A percentile compares a stretch with the other conserved stretches of the same genome.
Evolutionary conservation across 2,329 filamentous ascomycete genomes (phyloP).

Genomic region (Exophiala spinifera): DNA sequence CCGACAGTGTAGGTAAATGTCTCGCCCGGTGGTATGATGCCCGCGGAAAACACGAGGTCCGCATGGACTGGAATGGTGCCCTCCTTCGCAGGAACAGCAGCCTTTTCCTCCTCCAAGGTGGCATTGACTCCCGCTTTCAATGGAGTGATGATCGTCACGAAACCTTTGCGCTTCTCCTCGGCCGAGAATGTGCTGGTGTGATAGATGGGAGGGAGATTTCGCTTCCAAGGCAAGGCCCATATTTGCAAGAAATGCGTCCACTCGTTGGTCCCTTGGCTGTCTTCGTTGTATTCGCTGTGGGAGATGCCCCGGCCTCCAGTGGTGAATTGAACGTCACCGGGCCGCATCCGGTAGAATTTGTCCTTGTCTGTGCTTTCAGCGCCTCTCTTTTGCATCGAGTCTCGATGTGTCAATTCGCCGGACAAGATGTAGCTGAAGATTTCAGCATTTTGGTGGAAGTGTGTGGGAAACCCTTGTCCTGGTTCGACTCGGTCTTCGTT

Average conservation of each 20-base stretch:
- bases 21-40: conserved; percentile 64
- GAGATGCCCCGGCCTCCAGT: conserved; percentile 78
- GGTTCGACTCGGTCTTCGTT: conserved; percentile 82
- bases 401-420: conserved; percentile 82
- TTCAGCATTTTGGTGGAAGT: conserved; percentile 81
- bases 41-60: conserved; percentile 78
- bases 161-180: conserved; percentile 65
- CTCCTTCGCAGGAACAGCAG: conserved; percentile 58
- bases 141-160: conserved; percentile 74
- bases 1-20: conserved; percentile 72
- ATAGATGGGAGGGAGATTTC: conserved; percentile 69
- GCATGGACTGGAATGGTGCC: conserved; percentile 80
- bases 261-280: conserved; percentile 69
- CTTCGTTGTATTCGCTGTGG: conserved; percentile 80
- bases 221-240: conserved; percentile 77
- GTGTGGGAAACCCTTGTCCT: conserved; percentile 75
- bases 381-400: conserved; percentile 75
- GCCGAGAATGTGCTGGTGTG: conserved; percentile 72
- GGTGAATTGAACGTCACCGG: conserved; percentile 86
- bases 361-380: conserved; percentile 57
- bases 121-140: conserved; percentile 65
- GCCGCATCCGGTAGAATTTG: conserved; percentile 66
- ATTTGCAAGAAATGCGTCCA: conserved; percentile 85
- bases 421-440: conserved; percentile 87
- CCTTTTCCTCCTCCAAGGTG: conserved; percentile 60